phyloP scores from a whole-genome alignment of 768 basidiomycete species.

The Pleurotus cornucopiae region DNA sequence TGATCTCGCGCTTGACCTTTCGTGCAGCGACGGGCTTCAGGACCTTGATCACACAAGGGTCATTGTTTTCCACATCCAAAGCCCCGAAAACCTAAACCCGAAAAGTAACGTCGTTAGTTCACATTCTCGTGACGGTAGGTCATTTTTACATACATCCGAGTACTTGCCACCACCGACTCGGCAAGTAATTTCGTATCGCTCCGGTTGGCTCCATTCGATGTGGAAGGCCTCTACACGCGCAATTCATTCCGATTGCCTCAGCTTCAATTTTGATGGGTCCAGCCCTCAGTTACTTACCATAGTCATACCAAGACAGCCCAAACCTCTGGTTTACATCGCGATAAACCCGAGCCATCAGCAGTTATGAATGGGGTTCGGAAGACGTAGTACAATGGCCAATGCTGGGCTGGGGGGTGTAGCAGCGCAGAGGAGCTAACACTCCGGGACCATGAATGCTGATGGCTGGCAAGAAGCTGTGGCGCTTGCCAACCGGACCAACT shows the following conservation, averaged over 20 bases:
- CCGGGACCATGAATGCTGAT: neutral
- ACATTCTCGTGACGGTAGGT: neutral
- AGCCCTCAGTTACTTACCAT: slow-evolving; percentile 34
- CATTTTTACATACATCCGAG: slow-evolving; percentile 43
- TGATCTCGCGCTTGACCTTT: slow-evolving; percentile 75
- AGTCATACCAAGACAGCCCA: slow-evolving; percentile 60
- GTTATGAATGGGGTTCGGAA: neutral
- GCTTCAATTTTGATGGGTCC: neutral
- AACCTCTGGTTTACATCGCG: slow-evolving; percentile 54
- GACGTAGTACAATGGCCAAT: slow-evolving; percentile 1
- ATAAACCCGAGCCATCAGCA: slow-evolving; percentile 46
- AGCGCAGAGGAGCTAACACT: neutral
- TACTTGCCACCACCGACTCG: slow-evolving; percentile 66
- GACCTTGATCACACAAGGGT: slow-evolving; percentile 64
- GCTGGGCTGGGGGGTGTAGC: neutral
- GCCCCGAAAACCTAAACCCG: slow-evolving; percentile 52
- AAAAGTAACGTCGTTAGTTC: neutral
- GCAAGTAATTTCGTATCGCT: slow-evolving; percentile 62
- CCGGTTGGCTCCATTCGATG: slow-evolving; percentile 63
- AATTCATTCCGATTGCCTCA: neutral
- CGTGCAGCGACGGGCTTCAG: slow-evolving; percentile 68
- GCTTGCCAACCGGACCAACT: neutral
- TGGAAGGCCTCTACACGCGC: slow-evolving; percentile 42
- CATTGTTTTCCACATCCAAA: slow-evolving; percentile 48
- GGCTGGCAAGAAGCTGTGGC: no score